Conservation (phyloP, 345 rosid genomes). For the Linum trigynum region DNA sequence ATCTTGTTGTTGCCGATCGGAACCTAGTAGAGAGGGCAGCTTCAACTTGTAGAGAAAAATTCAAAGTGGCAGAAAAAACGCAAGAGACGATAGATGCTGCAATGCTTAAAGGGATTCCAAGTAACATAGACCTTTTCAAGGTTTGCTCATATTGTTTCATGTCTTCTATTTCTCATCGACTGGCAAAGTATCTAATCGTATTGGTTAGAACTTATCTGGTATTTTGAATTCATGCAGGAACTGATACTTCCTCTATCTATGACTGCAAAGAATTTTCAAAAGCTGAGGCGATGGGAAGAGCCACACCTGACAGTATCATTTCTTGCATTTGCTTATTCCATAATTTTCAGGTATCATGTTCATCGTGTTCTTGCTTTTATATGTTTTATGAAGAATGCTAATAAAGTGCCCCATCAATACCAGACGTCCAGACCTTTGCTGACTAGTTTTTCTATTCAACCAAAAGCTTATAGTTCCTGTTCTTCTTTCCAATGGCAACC, state of each 20-base stretch:
- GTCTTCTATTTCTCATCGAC: neutral
- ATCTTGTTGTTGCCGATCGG: constrained; percentile 68
- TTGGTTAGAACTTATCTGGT: neutral
- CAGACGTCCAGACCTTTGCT: neutral
- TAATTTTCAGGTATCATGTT: constrained; percentile 63
- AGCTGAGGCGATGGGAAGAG: constrained; percentile 81
- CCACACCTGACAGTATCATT: constrained; percentile 72
- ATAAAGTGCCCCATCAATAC: neutral
- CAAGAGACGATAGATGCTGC: constrained; percentile 98
- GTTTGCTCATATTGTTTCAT: constrained; percentile 23
- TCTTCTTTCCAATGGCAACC: neutral
- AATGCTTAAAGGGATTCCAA: constrained; percentile 77
- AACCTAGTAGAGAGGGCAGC: constrained; percentile 74
- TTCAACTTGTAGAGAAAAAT: constrained; percentile 50
- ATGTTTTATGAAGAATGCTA: neutral
- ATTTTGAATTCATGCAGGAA: constrained; percentile 41
- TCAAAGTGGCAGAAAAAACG: constrained; percentile 63
- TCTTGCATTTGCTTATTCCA: constrained; percentile 54
- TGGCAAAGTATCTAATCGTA: no score
- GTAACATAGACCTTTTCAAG: constrained; percentile 94
- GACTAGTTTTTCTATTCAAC: neutral
- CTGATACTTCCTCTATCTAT: constrained; percentile 67
- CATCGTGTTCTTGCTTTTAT: neutral
- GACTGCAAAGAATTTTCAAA: constrained; percentile 50
- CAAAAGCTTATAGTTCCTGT: neutral